Percentiles rank a stretch among this genome's conserved stretches.
Evolutionary conservation across 2,329 filamentous ascomycete species (phyloP).

Genomic region (Microdochium paspali): DNA sequence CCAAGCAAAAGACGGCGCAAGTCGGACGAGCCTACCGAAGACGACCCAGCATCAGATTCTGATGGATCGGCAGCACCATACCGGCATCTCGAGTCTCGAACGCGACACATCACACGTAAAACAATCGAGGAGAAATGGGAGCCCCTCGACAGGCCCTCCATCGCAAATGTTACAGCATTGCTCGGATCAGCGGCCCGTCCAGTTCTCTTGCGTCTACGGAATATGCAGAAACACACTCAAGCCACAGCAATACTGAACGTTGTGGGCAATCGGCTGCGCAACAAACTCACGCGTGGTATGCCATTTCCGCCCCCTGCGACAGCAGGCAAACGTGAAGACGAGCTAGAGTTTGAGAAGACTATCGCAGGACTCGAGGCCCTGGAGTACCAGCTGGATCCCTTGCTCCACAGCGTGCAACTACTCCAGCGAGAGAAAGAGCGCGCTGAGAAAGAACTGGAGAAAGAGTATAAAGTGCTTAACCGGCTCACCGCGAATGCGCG

Average conservation of each 20-base stretch:
- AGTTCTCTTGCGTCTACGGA: slow-evolving; percentile 46
- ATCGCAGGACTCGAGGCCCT: slow-evolving; percentile 47
- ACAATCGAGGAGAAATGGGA: slow-evolving; percentile 63
- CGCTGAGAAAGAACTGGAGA: slow-evolving; percentile 45
- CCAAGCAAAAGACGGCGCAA: slow-evolving; percentile 9
- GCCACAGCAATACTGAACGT: slow-evolving; percentile 46
- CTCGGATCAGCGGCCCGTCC: slow-evolving; percentile 51
- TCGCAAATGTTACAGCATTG: slow-evolving; percentile 45
- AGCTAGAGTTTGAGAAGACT: slow-evolving; percentile 58
- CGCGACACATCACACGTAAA: slow-evolving; percentile 46
- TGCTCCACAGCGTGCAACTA: slow-evolving; percentile 53
- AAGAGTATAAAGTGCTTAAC: slow-evolving; percentile 41
- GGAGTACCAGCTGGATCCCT: slow-evolving; percentile 50
- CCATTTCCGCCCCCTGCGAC: slow-evolving; percentile 52
- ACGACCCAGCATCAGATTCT: not conserved
- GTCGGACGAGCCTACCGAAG: not conserved
- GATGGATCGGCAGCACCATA: slow-evolving; percentile 23
- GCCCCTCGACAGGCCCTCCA: slow-evolving; percentile 41
- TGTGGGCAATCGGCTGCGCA: slow-evolving; percentile 44
- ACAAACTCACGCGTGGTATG: slow-evolving; percentile 48
- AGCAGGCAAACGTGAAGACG: slow-evolving; percentile 38
- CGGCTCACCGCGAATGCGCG: slow-evolving; percentile 46
- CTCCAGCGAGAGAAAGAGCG: slow-evolving; percentile 47
- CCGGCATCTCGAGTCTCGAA: slow-evolving; percentile 40
- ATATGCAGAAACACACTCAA: slow-evolving; percentile 37